Percentiles rank a stretch among this genome's conserved stretches.
phyloP scores from a whole-genome alignment of 768 basidiomycete genomes.

The Hemileccinum impolitum region DNA sequence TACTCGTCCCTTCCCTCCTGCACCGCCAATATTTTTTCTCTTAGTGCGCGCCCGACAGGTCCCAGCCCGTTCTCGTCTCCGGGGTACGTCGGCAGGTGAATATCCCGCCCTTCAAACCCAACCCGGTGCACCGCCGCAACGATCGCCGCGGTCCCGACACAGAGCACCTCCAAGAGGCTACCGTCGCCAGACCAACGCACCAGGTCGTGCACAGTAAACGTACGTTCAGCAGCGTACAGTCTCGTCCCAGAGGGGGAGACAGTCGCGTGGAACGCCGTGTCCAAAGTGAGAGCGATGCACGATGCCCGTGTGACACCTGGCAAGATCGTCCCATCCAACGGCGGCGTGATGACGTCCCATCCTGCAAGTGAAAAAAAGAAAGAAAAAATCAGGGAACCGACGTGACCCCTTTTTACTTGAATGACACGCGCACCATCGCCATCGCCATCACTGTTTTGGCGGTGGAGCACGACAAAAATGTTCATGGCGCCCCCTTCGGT shows the following conservation, averaged over 20 bases:
- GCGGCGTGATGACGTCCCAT: slow-evolving; percentile 84
- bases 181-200: slow-evolving; percentile 54
- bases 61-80: slow-evolving; percentile 39
- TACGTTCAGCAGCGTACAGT: slow-evolving; percentile 51
- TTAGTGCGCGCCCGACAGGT: slow-evolving; percentile 63
- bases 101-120: slow-evolving; percentile 65
- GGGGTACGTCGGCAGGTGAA: slow-evolving; percentile 56
- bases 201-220: slow-evolving; percentile 60
- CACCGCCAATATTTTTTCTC: slow-evolving; percentile 70
- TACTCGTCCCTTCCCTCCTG: slow-evolving; percentile 66
- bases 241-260: slow-evolving; percentile 15
- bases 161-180: slow-evolving; percentile 76
- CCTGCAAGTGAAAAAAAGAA: too few relatives aligned
- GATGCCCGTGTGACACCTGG: slow-evolving; percentile 92
- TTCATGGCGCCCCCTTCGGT: slow-evolving; percentile 80
- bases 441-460: slow-evolving; percentile 57
- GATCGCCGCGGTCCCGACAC: slow-evolving; percentile 80
- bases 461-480: slow-evolving; percentile 63
- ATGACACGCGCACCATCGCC: slow-evolving; percentile 49
- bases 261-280: slow-evolving; percentile 45
- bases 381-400: too few relatives aligned
- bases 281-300: slow-evolving; percentile 65
- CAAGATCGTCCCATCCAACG: slow-evolving; percentile 87
- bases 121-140: slow-evolving; percentile 71
- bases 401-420: too few relatives aligned